phyloP scores from a whole-genome alignment of 192 early-diverging fungal genomes.

The Backusella macrospora region DNA sequence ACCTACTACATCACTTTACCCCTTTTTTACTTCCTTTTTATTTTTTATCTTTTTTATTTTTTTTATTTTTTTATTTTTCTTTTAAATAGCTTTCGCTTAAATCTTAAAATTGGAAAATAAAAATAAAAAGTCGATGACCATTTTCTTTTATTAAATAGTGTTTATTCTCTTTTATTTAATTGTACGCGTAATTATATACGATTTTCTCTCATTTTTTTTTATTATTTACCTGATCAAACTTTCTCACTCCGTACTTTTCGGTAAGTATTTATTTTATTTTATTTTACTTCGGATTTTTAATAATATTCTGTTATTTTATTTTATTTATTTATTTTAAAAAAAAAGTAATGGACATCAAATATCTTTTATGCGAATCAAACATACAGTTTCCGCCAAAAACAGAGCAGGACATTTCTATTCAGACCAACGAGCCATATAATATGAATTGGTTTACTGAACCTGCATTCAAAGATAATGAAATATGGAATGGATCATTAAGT shows the following conservation, averaged over 20 bases:
- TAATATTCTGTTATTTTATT: neutral
- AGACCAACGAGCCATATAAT: neutral
- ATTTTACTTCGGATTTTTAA: conserved; percentile 8
- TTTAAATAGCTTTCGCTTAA: conserved; percentile 5
- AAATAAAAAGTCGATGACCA: conserved; percentile 2
- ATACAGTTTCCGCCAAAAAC: neutral
- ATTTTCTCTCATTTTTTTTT: neutral
- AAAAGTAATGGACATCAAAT: conserved; percentile 14
- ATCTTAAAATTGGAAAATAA: neutral
- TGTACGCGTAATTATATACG: conserved; percentile 11
- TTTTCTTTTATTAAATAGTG: conserved; percentile 10
- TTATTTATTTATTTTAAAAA: neutral
- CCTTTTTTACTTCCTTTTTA: conserved; percentile 12
- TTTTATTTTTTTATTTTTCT: neutral
- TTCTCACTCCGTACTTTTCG: neutral
- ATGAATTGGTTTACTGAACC: neutral
- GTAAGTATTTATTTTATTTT: neutral
- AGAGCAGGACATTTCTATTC: neutral
- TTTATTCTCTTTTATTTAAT: neutral
- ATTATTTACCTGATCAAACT: neutral
- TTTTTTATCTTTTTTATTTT: conserved; percentile 19
- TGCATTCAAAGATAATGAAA: neutral
- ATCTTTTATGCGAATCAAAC: conserved; percentile 20
- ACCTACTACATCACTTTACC: conserved; percentile 6
- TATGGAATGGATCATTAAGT: neutral